These are phyloP conservation scores for Penicillium capsulatum DNA, from an alignment of 2,329 filamentous ascomycete genomes.

Conservation along the genomic window DNA sequence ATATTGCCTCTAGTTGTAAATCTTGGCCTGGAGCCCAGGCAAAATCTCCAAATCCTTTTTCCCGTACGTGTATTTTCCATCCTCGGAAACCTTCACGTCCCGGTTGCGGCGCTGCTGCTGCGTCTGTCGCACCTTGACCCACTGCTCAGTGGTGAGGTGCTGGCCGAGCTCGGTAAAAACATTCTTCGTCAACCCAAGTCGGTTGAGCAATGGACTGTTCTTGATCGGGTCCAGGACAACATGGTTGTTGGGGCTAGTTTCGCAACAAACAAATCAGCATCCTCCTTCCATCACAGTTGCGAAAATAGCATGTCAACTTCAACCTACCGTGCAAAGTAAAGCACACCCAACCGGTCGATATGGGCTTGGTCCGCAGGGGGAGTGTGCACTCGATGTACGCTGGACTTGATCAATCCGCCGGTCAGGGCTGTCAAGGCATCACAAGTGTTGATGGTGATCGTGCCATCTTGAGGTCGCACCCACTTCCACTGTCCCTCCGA, in stretches of 20 bases:
- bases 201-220: conserved; percentile 37
- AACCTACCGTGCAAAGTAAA: conserved; percentile 46
- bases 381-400: conserved; percentile 49
- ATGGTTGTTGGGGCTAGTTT: conserved; percentile 42
- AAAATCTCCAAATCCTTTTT: conserved; percentile 42
- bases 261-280: too few species aligned
- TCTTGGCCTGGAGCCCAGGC: conserved; percentile 39
- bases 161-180: conserved; percentile 41
- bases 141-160: conserved; percentile 41
- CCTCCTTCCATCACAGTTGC: too few species aligned
- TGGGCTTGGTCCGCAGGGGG: conserved; percentile 48
- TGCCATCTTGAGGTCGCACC: conserved; percentile 49
- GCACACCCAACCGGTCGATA: conserved; percentile 42
- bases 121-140: conserved; percentile 40
- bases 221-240: conserved; percentile 38
- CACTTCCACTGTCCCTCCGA: conserved; percentile 49
- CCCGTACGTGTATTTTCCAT: conserved; percentile 36
- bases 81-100: conserved; percentile 32
- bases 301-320: background rate
- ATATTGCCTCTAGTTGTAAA: conserved; percentile 32
- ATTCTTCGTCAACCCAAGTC: conserved; percentile 37
- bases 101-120: conserved; percentile 41
- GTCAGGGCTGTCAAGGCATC: conserved; percentile 50
- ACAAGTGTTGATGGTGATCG: conserved; percentile 51
- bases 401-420: conserved; percentile 49